Evolutionary conservation across 1,284 basidiomycete genomes (phyloP).

Genomic region (Tilletia walkeri): DNA sequence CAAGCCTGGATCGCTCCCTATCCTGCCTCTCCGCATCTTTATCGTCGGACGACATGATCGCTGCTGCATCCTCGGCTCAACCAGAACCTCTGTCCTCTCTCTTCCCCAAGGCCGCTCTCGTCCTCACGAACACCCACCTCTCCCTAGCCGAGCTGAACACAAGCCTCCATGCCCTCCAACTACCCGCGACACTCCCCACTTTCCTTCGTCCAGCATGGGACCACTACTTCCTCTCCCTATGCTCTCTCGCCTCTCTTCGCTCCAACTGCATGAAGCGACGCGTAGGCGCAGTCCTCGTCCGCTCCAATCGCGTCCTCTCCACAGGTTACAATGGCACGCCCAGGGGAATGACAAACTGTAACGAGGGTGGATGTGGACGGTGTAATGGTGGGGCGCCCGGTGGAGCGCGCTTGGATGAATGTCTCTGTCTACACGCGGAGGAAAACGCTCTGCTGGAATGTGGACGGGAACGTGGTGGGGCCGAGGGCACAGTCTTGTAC

Average conservation of each 20-base stretch:
- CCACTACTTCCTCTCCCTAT: constrained; percentile 53
- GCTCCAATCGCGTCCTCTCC: constrained; percentile 77
- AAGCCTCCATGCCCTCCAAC: constrained; percentile 69
- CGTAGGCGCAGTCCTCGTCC: constrained; percentile 86
- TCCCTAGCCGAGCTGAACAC: constrained; percentile 63
- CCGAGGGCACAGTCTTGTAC: constrained; percentile 72
- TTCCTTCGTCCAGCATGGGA: constrained; percentile 53
- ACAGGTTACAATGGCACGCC: constrained; percentile 99
- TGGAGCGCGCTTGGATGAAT: constrained; percentile 65
- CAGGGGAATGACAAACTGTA: constrained; percentile 66
- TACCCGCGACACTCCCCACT: constrained; percentile 79
- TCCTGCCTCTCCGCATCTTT: constrained; percentile 1
- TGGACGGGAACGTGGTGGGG: constrained; percentile 66
- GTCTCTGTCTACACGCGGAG: constrained; percentile 94
- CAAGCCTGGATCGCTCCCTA: constrained; percentile 15
- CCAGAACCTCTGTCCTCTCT: constrained; percentile 27
- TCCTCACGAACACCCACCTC: constrained; percentile 71
- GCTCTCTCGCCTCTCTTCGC: constrained; percentile 49
- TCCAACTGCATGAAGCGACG: constrained; percentile 80
- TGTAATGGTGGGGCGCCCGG: constrained; percentile 39
- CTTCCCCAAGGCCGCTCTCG: constrained; percentile 61
- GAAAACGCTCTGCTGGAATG: constrained; percentile 96
- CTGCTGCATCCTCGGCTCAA: constrained; percentile 22
- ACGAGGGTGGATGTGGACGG: constrained; percentile 52
- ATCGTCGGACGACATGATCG: too few species aligned